Base-by-base conservation (phyloP, 2,329 filamentous ascomycete genomes). In the Thelonectria blattea region DNA sequence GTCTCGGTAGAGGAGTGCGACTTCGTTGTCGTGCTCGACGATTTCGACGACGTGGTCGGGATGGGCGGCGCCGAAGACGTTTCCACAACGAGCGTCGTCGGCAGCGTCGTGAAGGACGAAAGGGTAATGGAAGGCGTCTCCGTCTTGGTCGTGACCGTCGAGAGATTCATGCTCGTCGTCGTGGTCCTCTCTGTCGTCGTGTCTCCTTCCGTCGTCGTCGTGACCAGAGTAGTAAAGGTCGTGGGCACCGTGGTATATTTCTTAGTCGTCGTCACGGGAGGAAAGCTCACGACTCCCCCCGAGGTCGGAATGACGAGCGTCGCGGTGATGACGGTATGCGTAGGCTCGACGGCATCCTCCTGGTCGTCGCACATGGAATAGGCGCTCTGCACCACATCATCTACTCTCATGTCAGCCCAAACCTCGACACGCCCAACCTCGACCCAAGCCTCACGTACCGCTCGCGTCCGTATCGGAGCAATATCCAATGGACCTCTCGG, bases 281-380 rank as follows among this genome's bases (percentile, higher is more conserved):
- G 67, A 62, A 78, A 71, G 7, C 68, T 71, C 30, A 75, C 56
- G 15, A 74, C 56, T 20, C 70, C 72, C 41, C 68, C 70, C 1
- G 69, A 61, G 5, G 74, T 68, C 3, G 72, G 73, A 47, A 74
- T 63, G 41, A 84, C 71, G 24, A 88, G 68, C 0, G 86, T 88
- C 20, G 85, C 86, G 27, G 84, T 83, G 52, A 89, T 81, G 20
- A 82, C 82, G 18, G 76, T 71, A 70, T 88, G 85, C 6, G 87
- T 89, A 54, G 83, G 83, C n/a, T 79, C 74, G 30, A 84, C 75
- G 6, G 87, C 85, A 51, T 75, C 75, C 3, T 74, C 68, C 59
- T 85, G 73, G 5, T 77, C 79, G 41, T 74, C 71, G 68, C 90
- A 92, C 76, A 92, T 86, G 20, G 75, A 70, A 65, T 83, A 84